Base-by-base conservation (phyloP, 805 yeast species). In the Candida glaebosa region DNA sequence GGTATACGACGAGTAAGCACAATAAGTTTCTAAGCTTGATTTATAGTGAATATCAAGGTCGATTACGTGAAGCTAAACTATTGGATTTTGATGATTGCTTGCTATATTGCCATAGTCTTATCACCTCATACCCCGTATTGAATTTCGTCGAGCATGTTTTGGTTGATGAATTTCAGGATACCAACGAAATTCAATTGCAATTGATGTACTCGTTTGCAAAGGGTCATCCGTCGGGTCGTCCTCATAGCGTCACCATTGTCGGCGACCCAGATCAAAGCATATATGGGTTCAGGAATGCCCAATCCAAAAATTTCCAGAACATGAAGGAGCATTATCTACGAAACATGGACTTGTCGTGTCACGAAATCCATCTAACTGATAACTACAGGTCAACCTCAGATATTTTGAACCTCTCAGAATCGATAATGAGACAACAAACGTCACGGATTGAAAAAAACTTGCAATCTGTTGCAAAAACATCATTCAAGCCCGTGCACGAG, bases 261-360 rank as follows among this genome's bases (percentile, higher is more conserved):
- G 99, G 99, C 1, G 99, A 91, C 56, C 96, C 96, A 0, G 96
- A 93, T 60, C 99, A 91, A 61, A 83, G 95, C 54, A 91, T 91
- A 17, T 91, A 93, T 58, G 88, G 84, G 0, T 91, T 91, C 51
- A 69, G 98, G 45, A 81, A 83, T 52, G 97, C 97, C 0, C 79
- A 80, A 26, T 70, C 83, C 1, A 64, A 69, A 14, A 89, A 86
- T 52, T 87, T 90, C 51, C 63, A 63, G 31, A 65, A 66, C 10
- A 79, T 88, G 86, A 59, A 63, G 31, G 40, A 49, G 0, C 54
- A 66, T 43, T 74, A 77, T 17, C 48, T 50, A 32, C 56, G 60
- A 22, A 45, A 60, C 36, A 19, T 28, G 22, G 14, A 25, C 18
- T 5, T 41, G 0, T 40, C 48, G 0, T 53, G 63, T n/a, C 49